phyloP scores from a whole-genome alignment of 1,284 basidiomycete genomes.

The Sporisorium scitamineum region DNA sequence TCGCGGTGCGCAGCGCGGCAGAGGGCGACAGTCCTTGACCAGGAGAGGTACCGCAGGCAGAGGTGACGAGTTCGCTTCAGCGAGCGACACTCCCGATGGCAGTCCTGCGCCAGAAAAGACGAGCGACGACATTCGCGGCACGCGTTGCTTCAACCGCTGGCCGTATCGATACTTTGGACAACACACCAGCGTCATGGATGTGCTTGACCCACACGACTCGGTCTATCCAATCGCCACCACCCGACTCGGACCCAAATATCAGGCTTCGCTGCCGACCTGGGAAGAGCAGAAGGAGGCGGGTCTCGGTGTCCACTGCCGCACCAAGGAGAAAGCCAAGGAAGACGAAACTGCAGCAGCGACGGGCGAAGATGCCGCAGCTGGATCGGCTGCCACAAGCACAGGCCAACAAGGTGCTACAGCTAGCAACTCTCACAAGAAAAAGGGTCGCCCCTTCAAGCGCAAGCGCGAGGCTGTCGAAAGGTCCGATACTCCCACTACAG shows the following conservation, averaged over 20 bases:
- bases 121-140: slow-evolving; percentile 71
- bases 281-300: slow-evolving; percentile 58
- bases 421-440: slow-evolving; percentile 35
- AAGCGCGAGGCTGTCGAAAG: slow-evolving; percentile 40
- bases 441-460: slow-evolving; percentile 37
- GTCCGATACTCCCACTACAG: slow-evolving; percentile 45
- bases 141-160: slow-evolving; percentile 88
- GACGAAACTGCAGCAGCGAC: slow-evolving; percentile 29
- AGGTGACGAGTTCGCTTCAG: slow-evolving; percentile 34
- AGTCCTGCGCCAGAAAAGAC: slow-evolving; percentile 51
- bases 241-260: slow-evolving; percentile 86
- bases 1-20: slow-evolving; percentile 36
- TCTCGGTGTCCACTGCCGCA: slow-evolving; percentile 35
- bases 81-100: slow-evolving; percentile 42
- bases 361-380: slow-evolving; percentile 31
- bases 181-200: slow-evolving; percentile 79
- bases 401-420: neutral
- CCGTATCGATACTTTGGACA: slow-evolving; percentile 95
- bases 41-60: slow-evolving; percentile 31
- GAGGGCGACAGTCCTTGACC: slow-evolving; percentile 12
- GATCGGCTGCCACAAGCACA: neutral
- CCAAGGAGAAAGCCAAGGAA: slow-evolving; percentile 38
- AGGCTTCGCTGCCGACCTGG: slow-evolving; percentile 73
- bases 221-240: slow-evolving; percentile 92
- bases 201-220: slow-evolving; percentile 86